Evolutionary conservation across 2,329 filamentous ascomycete genomes (phyloP).

Genomic region (Penicillium sp.): DNA sequence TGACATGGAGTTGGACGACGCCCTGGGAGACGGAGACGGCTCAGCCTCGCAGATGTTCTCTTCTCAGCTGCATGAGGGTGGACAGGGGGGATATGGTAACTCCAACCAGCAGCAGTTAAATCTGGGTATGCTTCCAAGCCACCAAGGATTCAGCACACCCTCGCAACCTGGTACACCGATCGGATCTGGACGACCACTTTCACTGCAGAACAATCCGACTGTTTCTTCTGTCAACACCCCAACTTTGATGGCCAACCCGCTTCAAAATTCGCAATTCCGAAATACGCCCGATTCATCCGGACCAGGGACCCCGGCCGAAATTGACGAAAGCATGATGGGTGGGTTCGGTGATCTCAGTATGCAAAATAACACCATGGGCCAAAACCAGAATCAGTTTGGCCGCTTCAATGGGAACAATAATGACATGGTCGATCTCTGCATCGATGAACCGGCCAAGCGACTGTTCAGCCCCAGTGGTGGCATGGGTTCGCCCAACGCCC

Average conservation of each 20-base stretch:
- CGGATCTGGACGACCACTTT: slow-evolving; percentile 65
- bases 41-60: slow-evolving; percentile 46
- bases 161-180: slow-evolving; percentile 86
- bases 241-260: slow-evolving; percentile 76
- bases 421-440: slow-evolving; percentile 63
- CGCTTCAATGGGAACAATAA: slow-evolving; percentile 48
- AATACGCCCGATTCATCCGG: slow-evolving; percentile 65
- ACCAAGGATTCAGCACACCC: slow-evolving; percentile 72
- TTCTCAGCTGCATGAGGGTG: slow-evolving; percentile 66
- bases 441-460: slow-evolving; percentile 92
- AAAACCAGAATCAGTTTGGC: slow-evolving; percentile 42
- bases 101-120: slow-evolving; percentile 70
- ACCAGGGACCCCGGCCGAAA: slow-evolving; percentile 68
- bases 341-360: slow-evolving; percentile 63
- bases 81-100: slow-evolving; percentile 61
- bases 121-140: slow-evolving; percentile 71
- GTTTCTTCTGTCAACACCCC: slow-evolving; percentile 97
- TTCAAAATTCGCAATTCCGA: slow-evolving; percentile 56
- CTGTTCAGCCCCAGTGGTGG: slow-evolving; percentile 83
- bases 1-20: slow-evolving; percentile 96
- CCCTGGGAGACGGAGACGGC: slow-evolving; percentile 54
- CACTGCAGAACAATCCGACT: slow-evolving; percentile 87
- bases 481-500: slow-evolving; percentile 64
- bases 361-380: slow-evolving; percentile 48
- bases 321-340: slow-evolving; percentile 71